Percentiles rank a stretch among this genome's conserved stretches.
These are phyloP conservation scores for Hypoxylon sp. DNA, from an alignment of 2,329 filamentous ascomycete species.

Conservation along the genomic window DNA sequence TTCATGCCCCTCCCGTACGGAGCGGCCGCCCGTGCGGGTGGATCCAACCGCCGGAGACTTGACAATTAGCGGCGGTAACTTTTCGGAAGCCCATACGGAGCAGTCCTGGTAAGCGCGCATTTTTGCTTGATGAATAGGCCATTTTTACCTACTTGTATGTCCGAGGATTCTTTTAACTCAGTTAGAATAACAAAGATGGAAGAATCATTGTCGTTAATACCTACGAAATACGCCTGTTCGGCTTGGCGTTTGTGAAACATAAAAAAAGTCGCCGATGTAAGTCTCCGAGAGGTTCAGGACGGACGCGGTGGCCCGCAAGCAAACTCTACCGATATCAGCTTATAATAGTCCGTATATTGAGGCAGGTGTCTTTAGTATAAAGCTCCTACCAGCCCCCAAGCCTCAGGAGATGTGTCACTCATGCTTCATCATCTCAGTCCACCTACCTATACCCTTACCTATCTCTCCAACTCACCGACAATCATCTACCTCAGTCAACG, in stretches of 20 bases:
- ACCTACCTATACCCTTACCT: not conserved
- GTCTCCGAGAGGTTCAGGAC: conserved; percentile 24
- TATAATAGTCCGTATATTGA: not conserved
- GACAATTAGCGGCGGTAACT: conserved; percentile 26
- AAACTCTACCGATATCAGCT: not conserved
- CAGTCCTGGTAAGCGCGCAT: not conserved
- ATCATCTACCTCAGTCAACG: not conserved
- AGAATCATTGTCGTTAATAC: not conserved
- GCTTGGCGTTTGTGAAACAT: not conserved
- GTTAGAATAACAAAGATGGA: not conserved
- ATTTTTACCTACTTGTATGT: not conserved
- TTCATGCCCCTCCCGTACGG: not conserved
- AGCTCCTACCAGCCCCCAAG: not conserved
- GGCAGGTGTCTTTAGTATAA: not conserved
- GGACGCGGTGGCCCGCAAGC: not conserved
- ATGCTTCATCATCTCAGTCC: not conserved
- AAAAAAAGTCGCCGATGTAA: conserved; percentile 41
- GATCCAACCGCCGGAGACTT: conserved; percentile 23
- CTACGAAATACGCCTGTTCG: not conserved
- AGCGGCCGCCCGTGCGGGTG: not conserved
- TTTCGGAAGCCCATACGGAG: conserved; percentile 15
- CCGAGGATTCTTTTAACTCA: not conserved
- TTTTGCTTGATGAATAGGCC: too few relatives aligned
- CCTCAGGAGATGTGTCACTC: not conserved
- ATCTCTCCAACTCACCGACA: not conserved